Percentiles rank a stretch among this genome's conserved stretches.
phyloP scores from a whole-genome alignment of 495 filamentous ascomycete species.

The Lasiosphaeria hispida region DNA sequence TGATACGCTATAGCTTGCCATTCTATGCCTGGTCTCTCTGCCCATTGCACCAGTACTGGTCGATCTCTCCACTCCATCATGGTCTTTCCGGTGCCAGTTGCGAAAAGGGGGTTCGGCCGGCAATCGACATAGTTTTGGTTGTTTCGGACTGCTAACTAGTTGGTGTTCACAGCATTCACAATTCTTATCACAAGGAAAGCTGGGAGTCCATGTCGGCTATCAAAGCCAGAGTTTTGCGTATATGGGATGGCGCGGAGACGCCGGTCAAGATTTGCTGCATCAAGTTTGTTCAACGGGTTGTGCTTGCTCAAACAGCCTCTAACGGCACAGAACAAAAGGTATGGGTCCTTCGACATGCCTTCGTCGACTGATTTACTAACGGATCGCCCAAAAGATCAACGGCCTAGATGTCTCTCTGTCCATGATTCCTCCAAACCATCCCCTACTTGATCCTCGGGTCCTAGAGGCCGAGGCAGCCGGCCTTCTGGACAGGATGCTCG shows the following conservation, averaged over 20 bases:
- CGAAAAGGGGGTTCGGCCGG: neutral
- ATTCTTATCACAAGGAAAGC: slow-evolving; percentile 69
- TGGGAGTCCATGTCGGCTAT: slow-evolving; percentile 89
- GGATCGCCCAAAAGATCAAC: slow-evolving; percentile 58
- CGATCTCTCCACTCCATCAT: too few species aligned
- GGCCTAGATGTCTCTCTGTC: slow-evolving; percentile 83
- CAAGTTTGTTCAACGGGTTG: slow-evolving; percentile 92
- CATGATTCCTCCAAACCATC: slow-evolving; percentile 80
- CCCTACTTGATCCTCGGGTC: slow-evolving; percentile 68
- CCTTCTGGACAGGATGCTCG: slow-evolving; percentile 84
- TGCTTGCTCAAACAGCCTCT: slow-evolving; percentile 86
- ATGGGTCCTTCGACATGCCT: slow-evolving; percentile 30
- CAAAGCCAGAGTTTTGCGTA: slow-evolving; percentile 79
- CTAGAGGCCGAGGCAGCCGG: slow-evolving; percentile 90
- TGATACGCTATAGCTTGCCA: neutral
- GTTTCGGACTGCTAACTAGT: slow-evolving; percentile 10
- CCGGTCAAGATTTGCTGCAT: slow-evolving; percentile 88
- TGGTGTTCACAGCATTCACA: slow-evolving; percentile 64
- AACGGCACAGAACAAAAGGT: slow-evolving; percentile 82
- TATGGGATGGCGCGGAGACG: slow-evolving; percentile 79
- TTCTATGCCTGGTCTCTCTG: neutral
- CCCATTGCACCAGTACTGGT: too few species aligned
- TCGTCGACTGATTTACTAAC: slow-evolving; percentile 22
- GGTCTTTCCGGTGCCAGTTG: too few species aligned
- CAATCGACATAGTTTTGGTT: slow-evolving; percentile 9